Base-by-base conservation (phyloP, 352 stramenopile species). In the Globisporangium mamillatum region DNA sequence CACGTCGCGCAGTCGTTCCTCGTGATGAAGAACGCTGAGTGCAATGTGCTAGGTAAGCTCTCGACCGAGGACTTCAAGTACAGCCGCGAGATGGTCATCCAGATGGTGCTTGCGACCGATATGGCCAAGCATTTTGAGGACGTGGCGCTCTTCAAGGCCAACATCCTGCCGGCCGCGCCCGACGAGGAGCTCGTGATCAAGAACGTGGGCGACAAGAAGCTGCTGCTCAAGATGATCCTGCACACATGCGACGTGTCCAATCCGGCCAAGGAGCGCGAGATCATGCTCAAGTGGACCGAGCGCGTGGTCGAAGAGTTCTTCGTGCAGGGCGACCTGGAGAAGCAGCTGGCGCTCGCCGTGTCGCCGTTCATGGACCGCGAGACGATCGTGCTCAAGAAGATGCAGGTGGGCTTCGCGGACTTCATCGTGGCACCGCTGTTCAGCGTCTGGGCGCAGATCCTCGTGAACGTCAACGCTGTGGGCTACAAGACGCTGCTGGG, bases 281-380 rank as follows among this genome's bases (percentile, higher is more conserved):
- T 93, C 22, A 94, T 96, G 79, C 81, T 97, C 63, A 86, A 89
- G 66, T 99, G 96, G 96, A 95, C 93, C 0, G 88, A 98, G 62
- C 88, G 93, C 24, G 92, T 98, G 10, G 83, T 98, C 14, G 88
- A 97, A 41, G 97, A 99, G 81, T 99, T 99, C 69, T 99, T 98
- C 69, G 65, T 89, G 22, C 96, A 99, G 71, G 97, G 97, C 41
- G 96, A 99, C 64, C 89, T 97, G 74, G 97, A 99, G 73, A 98
- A 98, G 68, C 77, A 92, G 60, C 73, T 98, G 2, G 76, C 79
- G 7, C 72, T 99, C 3, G 76, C 92, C 1, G 82, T 98, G 1
- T 98, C 88, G 34, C 94, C 95, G 1, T 97, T 98, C 70, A 98
- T 97, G 89, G 93, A 98, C 73, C 82, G 93, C 25, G 82, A 97